Evolutionary conservation across 768 basidiomycete species (phyloP).

Genomic region (Kwoniella pini): DNA sequence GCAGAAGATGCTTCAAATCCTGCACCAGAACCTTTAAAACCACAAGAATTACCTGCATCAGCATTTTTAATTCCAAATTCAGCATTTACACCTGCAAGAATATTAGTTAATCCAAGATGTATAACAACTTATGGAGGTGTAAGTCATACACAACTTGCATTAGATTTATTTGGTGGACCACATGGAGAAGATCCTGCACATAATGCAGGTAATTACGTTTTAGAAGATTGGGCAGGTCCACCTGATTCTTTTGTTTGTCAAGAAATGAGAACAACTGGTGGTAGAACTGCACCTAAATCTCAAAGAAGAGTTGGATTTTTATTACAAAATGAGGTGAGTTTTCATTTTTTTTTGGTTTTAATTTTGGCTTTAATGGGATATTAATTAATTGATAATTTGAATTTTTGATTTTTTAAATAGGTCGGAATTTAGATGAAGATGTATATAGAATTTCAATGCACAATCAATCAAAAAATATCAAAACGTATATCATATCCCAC

Average conservation of each 20-base stretch:
- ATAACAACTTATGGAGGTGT: constrained; percentile 98
- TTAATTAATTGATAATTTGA: no score
- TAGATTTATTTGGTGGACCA: constrained; percentile 81
- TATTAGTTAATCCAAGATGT: constrained; percentile 92
- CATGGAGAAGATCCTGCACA: constrained; percentile 64
- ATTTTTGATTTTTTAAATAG: no score
- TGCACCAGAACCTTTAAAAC: constrained; percentile 49
- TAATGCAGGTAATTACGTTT: constrained; percentile 65
- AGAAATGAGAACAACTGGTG: constrained; percentile 63
- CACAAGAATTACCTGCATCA: constrained; percentile 51
- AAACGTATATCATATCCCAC: no score
- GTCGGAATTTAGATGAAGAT: no score
- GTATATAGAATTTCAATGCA: no score
- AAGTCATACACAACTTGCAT: constrained; percentile 90
- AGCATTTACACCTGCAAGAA: constrained; percentile 80
- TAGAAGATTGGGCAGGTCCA: constrained; percentile 94
- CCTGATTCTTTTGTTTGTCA: constrained; percentile 98
- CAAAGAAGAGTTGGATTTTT: constrained; percentile 55
- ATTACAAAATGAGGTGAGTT: constrained; percentile 55
- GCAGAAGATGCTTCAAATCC: constrained; percentile 46
- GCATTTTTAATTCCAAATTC: constrained; percentile 73
- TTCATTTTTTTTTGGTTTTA: neutral
- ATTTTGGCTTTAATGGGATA: no score
- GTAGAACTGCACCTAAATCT: constrained; percentile 55
- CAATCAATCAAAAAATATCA: no score